Evolutionary conservation across 2,329 filamentous ascomycete genomes (phyloP).

Genomic region (Ascochyta pisi): DNA sequence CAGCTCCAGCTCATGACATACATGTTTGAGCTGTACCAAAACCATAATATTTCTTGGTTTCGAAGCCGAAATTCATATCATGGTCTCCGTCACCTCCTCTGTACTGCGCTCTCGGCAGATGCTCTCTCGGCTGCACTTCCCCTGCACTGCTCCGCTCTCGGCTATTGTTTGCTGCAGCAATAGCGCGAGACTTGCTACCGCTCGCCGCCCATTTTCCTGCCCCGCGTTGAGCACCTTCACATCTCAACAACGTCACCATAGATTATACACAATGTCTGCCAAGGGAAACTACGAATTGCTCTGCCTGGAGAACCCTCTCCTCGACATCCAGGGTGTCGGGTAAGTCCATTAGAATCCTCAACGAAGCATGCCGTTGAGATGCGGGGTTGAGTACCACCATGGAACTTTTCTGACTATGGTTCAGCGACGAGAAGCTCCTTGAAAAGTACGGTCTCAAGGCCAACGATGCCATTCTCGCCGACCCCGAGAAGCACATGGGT

Average conservation of each 20-base stretch:
- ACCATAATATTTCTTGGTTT: neutral
- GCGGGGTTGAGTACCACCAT: conserved; percentile 19
- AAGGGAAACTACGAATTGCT: conserved; percentile 85
- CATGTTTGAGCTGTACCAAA: neutral
- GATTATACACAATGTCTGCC: conserved; percentile 68
- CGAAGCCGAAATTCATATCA: neutral
- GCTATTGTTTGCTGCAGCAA: neutral
- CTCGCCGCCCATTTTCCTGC: conserved; percentile 27
- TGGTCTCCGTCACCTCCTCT: neutral
- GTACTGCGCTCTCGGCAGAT: conserved; percentile 8
- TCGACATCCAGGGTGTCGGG: conserved; percentile 90
- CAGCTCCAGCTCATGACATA: neutral
- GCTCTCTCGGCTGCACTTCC: neutral
- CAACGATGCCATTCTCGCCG: conserved; percentile 97
- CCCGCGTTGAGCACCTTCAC: conserved; percentile 26
- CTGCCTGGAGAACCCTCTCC: conserved; percentile 95
- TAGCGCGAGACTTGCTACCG: conserved; percentile 25
- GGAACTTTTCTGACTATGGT: conserved; percentile 30
- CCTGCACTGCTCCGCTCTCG: conserved; percentile 3
- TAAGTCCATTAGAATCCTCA: conserved; percentile 46
- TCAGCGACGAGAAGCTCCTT: conserved; percentile 81
- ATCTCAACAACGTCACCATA: conserved; percentile 25
- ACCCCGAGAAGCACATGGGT: conserved; percentile 79
- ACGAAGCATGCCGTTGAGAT: neutral
- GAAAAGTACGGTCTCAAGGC: conserved; percentile 92